Conservation (phyloP, 2,329 filamentous ascomycete species). For the Bipolaris victoriae region DNA sequence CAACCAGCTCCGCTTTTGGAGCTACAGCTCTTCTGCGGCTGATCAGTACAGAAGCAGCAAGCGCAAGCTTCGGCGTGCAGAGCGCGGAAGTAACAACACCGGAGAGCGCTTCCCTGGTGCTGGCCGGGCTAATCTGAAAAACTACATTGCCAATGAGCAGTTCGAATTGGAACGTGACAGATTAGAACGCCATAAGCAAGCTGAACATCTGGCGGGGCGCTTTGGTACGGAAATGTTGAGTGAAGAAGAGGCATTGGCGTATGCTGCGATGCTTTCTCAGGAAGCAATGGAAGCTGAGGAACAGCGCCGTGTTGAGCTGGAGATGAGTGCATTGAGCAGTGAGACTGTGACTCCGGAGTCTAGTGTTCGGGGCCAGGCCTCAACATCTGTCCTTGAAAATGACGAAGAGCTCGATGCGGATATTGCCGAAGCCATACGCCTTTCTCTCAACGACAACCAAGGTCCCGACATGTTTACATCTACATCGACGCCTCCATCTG, state of each 20-base stretch:
- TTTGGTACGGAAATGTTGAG: constrained; percentile 81
- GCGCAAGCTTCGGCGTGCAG: constrained; percentile 74
- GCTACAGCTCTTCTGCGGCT: constrained; percentile 81
- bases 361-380: constrained; percentile 35
- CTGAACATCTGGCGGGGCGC: constrained; percentile 72
- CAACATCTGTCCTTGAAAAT: constrained; percentile 41
- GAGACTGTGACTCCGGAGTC: constrained; percentile 46
- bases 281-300: constrained; percentile 61
- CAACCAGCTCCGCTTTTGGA: constrained; percentile 88
- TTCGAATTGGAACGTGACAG: constrained; percentile 79
- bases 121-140: constrained; percentile 72
- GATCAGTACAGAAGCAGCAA: constrained; percentile 78
- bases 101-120: constrained; percentile 66
- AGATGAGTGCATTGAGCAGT: constrained; percentile 48
- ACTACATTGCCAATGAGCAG: constrained; percentile 86
- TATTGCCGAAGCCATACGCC: constrained; percentile 67
- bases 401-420: constrained; percentile 63
- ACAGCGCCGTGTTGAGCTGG: constrained; percentile 54
- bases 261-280: constrained; percentile 67
- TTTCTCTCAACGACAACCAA: constrained; percentile 51
- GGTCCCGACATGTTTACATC: constrained; percentile 17
- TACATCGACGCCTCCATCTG: constrained; percentile 18
- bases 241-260: constrained; percentile 67
- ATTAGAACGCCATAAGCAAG: constrained; percentile 69
- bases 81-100: constrained; percentile 65